These are phyloP conservation scores for Fraxinus angustifolia DNA, from an alignment of 305 asterid species.

Conservation along the genomic window DNA sequence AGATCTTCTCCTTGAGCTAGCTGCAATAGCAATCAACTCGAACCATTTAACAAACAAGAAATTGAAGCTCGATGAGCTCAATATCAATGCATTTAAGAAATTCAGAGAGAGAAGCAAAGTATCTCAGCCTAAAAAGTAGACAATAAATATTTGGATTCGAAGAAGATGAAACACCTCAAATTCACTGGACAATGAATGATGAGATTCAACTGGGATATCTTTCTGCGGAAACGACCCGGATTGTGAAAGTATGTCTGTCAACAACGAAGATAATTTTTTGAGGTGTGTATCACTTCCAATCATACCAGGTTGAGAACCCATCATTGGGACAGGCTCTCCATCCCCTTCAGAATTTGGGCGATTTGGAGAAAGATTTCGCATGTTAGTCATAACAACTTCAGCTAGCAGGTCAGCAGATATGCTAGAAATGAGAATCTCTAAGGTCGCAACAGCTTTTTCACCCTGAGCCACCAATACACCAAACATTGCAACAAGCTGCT, in stretches of 20 bases:
- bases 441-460: conserved; percentile 69
- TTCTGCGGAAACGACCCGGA: conserved; percentile 37
- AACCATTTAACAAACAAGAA: conserved; percentile 21
- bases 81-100: conserved; percentile 16
- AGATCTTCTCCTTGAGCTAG: conserved; percentile 38
- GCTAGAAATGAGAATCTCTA: conserved; percentile 92
- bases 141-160: conserved; percentile 8
- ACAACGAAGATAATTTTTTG: conserved; percentile 56
- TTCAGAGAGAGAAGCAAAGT: conserved; percentile 2
- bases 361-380: conserved; percentile 70
- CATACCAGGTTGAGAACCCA: conserved; percentile 40
- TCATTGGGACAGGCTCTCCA: conserved; percentile 40
- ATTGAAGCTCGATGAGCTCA: conserved; percentile 11
- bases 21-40: conserved; percentile 44
- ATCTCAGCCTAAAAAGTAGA: conserved; percentile 10
- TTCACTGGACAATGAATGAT: conserved; percentile 34
- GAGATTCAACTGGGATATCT: conserved; percentile 40
- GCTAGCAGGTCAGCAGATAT: conserved; percentile 95
- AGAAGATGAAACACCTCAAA: conserved; percentile 53
- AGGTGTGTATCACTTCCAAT: conserved; percentile 53
- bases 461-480: conserved; percentile 93
- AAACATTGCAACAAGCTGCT: conserved; percentile 97
- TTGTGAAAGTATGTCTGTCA: conserved; percentile 50
- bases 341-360: conserved; percentile 51
- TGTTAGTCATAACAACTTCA: conserved; percentile 87